A percentile compares a stretch with the other conserved stretches of the same genome.
phyloP scores from a whole-genome alignment of 805 yeast species.

The Metschnikowia proteae region DNA sequence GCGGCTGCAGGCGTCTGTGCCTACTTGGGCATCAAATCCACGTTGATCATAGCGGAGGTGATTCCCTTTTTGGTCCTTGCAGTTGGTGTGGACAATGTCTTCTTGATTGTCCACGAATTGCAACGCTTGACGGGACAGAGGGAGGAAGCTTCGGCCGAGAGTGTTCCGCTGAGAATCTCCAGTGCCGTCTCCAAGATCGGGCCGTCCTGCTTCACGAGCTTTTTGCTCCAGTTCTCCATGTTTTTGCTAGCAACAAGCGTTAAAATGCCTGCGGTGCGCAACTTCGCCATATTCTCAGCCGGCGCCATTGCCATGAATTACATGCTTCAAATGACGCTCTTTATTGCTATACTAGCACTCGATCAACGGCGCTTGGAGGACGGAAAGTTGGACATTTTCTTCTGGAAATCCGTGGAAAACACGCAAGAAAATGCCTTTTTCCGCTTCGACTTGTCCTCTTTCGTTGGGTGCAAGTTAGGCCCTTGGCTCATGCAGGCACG shows the following conservation, averaged over 20 bases:
- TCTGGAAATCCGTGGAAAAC: constrained; percentile 34
- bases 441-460: constrained; percentile 25
- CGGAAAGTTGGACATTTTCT: constrained; percentile 57
- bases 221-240: constrained; percentile 74
- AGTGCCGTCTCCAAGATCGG: constrained; percentile 71
- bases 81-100: constrained; percentile 93
- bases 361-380: constrained; percentile 62
- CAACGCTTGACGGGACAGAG: constrained; percentile 45
- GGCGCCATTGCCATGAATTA: constrained; percentile 80
- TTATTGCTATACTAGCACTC: constrained; percentile 64
- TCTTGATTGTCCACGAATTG: constrained; percentile 77
- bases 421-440: constrained; percentile 7
- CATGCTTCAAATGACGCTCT: constrained; percentile 73
- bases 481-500: constrained; percentile 52
- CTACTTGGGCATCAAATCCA: constrained; percentile 72
- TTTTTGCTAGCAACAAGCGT: constrained; percentile 77
- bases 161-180: constrained; percentile 36
- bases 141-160: background rate
- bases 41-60: constrained; percentile 92
- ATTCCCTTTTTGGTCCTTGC: constrained; percentile 92
- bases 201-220: constrained; percentile 79
- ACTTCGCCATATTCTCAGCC: constrained; percentile 88
- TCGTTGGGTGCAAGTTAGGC: constrained; percentile 51
- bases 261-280: constrained; percentile 93
- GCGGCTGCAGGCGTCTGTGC: constrained; percentile 83